A percentile compares a stretch with the other conserved stretches of the same genome.
phyloP scores from a whole-genome alignment of 2,329 filamentous ascomycete species.

The Cercospora sesami region DNA sequence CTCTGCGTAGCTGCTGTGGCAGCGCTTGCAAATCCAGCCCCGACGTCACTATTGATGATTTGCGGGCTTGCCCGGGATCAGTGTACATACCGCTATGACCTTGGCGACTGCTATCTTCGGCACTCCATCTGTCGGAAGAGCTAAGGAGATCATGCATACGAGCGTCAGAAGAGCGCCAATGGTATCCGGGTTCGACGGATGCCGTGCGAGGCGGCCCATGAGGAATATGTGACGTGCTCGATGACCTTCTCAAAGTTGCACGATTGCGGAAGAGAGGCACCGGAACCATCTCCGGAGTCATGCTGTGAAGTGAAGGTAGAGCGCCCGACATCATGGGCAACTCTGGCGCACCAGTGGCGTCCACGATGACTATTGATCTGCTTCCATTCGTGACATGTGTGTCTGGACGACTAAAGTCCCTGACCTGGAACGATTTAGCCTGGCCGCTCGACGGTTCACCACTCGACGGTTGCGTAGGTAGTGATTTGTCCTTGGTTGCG shows the following conservation, averaged over 20 bases:
- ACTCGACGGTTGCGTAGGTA: slow-evolving; percentile 1
- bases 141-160: slow-evolving; percentile 33
- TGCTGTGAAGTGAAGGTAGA: slow-evolving; percentile 33
- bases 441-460: slow-evolving; percentile 5
- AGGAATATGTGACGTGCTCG: background rate
- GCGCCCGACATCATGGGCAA: slow-evolving; percentile 28
- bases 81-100: slow-evolving; percentile 11
- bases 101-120: slow-evolving; percentile 8
- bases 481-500: slow-evolving; percentile 17
- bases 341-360: slow-evolving; percentile 60
- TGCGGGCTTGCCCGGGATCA: slow-evolving; percentile 23
- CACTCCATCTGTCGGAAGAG: slow-evolving; percentile 29
- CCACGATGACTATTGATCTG: slow-evolving; percentile 86
- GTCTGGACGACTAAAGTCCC: slow-evolving; percentile 32
- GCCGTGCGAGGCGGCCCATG: slow-evolving; percentile 16
- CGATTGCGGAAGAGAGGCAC: slow-evolving; percentile 30
- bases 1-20: slow-evolving; percentile 45
- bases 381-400: slow-evolving; percentile 74
- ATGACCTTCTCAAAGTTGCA: background rate
- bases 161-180: slow-evolving; percentile 22
- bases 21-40: slow-evolving; percentile 40
- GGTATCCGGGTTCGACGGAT: slow-evolving; percentile 9
- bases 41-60: slow-evolving; percentile 46
- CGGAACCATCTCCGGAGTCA: slow-evolving; percentile 32
- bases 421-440: slow-evolving; percentile 18